Evolutionary conservation across 2,329 filamentous ascomycete genomes (phyloP).

Genomic region (Hymenoscyphus albidus): DNA sequence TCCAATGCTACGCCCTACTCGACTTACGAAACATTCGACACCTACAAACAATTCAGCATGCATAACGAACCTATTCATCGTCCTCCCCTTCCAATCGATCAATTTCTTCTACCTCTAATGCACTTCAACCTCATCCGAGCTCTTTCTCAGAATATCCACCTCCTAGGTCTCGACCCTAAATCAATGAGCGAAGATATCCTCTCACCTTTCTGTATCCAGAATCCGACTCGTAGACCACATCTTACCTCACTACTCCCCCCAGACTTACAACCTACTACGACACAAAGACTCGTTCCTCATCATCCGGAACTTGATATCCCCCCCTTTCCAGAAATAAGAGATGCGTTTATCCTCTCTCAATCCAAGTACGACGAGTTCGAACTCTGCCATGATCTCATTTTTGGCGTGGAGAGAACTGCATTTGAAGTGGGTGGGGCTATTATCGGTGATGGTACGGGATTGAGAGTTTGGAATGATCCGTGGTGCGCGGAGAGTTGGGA

Average conservation of each 20-base stretch:
- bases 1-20: background rate
- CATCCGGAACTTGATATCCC: slow-evolving; percentile 41
- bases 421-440: background rate
- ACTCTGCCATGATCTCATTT: slow-evolving; percentile 39
- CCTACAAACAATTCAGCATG: slow-evolving; percentile 13
- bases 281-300: slow-evolving; percentile 38
- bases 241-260: slow-evolving; percentile 12
- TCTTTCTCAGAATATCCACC: slow-evolving; percentile 34
- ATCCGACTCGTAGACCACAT: background rate
- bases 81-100: slow-evolving; percentile 20
- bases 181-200: slow-evolving; percentile 19
- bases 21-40: background rate
- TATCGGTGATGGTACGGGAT: slow-evolving; percentile 26
- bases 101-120: slow-evolving; percentile 35
- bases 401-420: slow-evolving; percentile 21
- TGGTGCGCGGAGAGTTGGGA: slow-evolving; percentile 46
- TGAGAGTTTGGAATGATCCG: slow-evolving; percentile 49
- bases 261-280: slow-evolving; percentile 36
- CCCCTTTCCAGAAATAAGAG: slow-evolving; percentile 38
- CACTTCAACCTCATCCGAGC: slow-evolving; percentile 40
- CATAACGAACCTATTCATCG: background rate
- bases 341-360: slow-evolving; percentile 38
- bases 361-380: slow-evolving; percentile 36
- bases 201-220: slow-evolving; percentile 20
- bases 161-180: slow-evolving; percentile 26